phyloP scores from a whole-genome alignment of 2,329 filamentous ascomycete genomes.

The Penicillium psychrosexuale region DNA sequence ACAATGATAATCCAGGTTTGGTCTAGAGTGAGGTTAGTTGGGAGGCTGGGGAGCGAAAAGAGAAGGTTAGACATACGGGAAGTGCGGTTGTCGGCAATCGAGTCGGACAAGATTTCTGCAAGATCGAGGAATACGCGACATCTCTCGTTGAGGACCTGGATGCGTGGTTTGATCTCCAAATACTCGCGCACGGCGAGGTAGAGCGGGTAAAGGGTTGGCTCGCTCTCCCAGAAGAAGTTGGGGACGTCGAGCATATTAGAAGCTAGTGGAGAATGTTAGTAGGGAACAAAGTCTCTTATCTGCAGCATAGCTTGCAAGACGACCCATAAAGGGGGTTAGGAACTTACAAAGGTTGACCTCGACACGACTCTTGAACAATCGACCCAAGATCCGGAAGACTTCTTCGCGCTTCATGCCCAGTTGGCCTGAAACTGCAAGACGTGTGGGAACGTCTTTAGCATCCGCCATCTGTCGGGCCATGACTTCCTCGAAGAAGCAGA shows the following conservation, averaged over 20 bases:
- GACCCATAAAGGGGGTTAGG: neutral
- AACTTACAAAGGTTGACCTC: constrained; percentile 94
- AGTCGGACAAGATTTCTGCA: constrained; percentile 89
- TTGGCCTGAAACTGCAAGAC: constrained; percentile 81
- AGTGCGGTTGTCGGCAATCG: constrained; percentile 91
- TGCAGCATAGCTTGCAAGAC: neutral
- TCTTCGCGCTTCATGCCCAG: constrained; percentile 88
- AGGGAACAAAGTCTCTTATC: neutral
- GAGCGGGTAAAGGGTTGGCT: constrained; percentile 89
- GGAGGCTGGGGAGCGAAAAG: neutral
- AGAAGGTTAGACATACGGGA: constrained; percentile 54
- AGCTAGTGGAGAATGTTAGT: constrained; percentile 51
- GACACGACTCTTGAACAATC: constrained; percentile 87
- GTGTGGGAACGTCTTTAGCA: constrained; percentile 87
- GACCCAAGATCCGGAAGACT: constrained; percentile 86
- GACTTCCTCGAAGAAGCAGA: constrained; percentile 92
- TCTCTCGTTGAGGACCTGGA: constrained; percentile 94
- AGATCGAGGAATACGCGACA: constrained; percentile 95
- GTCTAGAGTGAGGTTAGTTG: constrained; percentile 32
- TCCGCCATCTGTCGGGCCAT: constrained; percentile 94
- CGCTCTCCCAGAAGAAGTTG: constrained; percentile 81
- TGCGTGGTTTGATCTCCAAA: constrained; percentile 92
- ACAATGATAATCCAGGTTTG: constrained; percentile 99
- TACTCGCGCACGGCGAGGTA: constrained; percentile 96
- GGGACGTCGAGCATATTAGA: constrained; percentile 95